Percentiles rank a stretch among this genome's conserved stretches.
These are phyloP conservation scores for Perilla frutescens DNA, from an alignment of 257 asterid species.

Conservation along the genomic window DNA sequence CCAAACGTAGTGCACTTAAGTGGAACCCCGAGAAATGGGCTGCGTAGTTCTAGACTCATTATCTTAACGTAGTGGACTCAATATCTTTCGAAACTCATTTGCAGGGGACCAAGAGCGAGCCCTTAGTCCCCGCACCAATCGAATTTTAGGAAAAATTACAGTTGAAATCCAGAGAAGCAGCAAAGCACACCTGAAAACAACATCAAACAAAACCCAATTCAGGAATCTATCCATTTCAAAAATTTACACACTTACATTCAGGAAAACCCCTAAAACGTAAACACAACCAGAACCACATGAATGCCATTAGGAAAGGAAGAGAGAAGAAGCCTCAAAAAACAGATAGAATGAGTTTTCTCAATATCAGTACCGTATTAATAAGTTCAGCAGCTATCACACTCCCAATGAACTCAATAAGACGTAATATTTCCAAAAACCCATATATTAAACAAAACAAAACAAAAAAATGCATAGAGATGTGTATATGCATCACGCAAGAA, in stretches of 20 bases:
- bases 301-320: not conserved
- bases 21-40: slow-evolving; percentile 71
- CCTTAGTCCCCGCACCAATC: slow-evolving; percentile 74
- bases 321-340: not conserved
- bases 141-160: slow-evolving; percentile 24
- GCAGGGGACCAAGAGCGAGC: slow-evolving; percentile 91
- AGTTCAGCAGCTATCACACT: slow-evolving; percentile 25
- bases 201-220: slow-evolving; percentile 22
- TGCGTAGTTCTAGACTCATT: slow-evolving; percentile 63
- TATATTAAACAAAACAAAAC: not conserved
- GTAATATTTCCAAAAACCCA: not conserved
- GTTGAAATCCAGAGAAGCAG: slow-evolving; percentile 31
- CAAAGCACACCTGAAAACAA: slow-evolving; percentile 42
- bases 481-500: slow-evolving; percentile 19
- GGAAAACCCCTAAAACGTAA: not conserved
- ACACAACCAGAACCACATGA: not conserved
- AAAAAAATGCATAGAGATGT: not conserved
- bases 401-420: slow-evolving; percentile 25
- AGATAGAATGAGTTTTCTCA: not conserved
- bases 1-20: slow-evolving; percentile 52
- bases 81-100: slow-evolving; percentile 46
- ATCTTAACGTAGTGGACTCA: slow-evolving; percentile 33
- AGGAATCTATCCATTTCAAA: slow-evolving; percentile 15
- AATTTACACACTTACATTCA: not conserved
- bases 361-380: not conserved